Conservation (phyloP, 169 alveolate genomes). For the Plasmodium berghei region DNA sequence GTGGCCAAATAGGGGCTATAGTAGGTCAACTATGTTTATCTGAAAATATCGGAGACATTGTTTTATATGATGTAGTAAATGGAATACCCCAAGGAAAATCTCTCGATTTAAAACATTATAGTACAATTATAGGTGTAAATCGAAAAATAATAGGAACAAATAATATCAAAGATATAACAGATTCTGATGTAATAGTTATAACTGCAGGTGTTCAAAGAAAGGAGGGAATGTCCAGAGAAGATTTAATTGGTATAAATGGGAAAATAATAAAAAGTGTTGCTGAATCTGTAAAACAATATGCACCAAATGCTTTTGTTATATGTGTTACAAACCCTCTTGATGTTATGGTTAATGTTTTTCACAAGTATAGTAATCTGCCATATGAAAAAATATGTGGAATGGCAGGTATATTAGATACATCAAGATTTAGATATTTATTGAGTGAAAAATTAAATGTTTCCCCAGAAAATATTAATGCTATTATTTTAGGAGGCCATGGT, state of each 20-base stretch:
- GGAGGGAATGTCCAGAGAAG: conserved; percentile 90
- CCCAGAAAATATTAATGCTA: conserved; percentile 86
- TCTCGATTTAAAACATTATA: conserved; percentile 85
- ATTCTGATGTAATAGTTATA: conserved; percentile 88
- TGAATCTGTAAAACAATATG: conserved; percentile 86
- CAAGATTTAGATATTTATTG: conserved; percentile 86
- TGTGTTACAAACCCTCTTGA: conserved; percentile 91
- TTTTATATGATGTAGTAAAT: conserved; percentile 85
- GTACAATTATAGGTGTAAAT: conserved; percentile 80
- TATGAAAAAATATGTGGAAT: conserved; percentile 88
- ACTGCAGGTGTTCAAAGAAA: conserved; percentile 89
- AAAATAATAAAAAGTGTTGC: conserved; percentile 87
- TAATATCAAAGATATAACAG: conserved; percentile 81
- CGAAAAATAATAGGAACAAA: conserved; percentile 82
- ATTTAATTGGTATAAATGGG: conserved; percentile 85
- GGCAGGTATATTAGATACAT: conserved; percentile 90
- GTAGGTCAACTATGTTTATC: conserved; percentile 85
- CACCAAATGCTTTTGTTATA: conserved; percentile 89
- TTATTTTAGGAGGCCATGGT: conserved; percentile 91
- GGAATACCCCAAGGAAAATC: conserved; percentile 87
- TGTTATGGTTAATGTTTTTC: conserved; percentile 86
- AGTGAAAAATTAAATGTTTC: conserved; percentile 84
- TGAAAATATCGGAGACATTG: conserved; percentile 87
- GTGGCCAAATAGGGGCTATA: conserved; percentile 89
- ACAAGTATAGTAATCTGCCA: conserved; percentile 87